Evolutionary conservation across 2,329 filamentous ascomycete species (phyloP), one percentile per base, ranked within the genome.

Genomic region (Mycosphaerelloides madeirae): DNA sequence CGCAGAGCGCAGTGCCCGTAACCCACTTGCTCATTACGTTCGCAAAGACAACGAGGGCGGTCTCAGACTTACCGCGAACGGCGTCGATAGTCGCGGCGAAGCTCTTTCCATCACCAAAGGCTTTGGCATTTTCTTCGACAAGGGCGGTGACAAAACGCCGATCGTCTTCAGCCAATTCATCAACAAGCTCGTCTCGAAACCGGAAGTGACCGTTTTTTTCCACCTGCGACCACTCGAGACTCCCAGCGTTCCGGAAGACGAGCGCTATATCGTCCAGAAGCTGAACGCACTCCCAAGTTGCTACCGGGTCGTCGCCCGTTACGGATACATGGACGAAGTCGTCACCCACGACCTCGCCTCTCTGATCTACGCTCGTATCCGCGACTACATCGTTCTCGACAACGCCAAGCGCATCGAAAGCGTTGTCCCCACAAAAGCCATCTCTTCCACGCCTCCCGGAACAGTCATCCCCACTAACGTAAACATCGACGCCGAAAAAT

Each of bases 111-210:
- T 67, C 31, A 62, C 56, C 41, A 55, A 56, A 38, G 65, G 85
- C 73, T 20, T 74, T 79, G 85, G 83, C 1, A 80, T 90, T 43
- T 89, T 87, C 69, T 88, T 90, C 61, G 85, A 90, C 67, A 89
- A 90, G 65, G 74, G 78, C 1, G 84, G 85, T 33, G 75, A 79
- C 29, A 75, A 76, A 4, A 79, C 78, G 0, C 84, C 83, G 1
- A 76, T 75, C 6, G 81, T 84, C 8, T 88, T 87, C 62, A 78
- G 80, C 3, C 82, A 89, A 41, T 89, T 88, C 59, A 71, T 87
- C 8, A 77, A 74, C 39, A 88, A 88, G 59, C 82, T 89, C 49
- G 77, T 78, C 36, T 78, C 81, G 0, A 70, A 77, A 4, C 83
- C 84, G 0, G 79, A 85, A 22, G 76, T 86, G 9, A 75, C 78